Evolutionary conservation across 352 stramenopile genomes (phyloP).

Genomic region (Globisporangium abappressorium): DNA sequence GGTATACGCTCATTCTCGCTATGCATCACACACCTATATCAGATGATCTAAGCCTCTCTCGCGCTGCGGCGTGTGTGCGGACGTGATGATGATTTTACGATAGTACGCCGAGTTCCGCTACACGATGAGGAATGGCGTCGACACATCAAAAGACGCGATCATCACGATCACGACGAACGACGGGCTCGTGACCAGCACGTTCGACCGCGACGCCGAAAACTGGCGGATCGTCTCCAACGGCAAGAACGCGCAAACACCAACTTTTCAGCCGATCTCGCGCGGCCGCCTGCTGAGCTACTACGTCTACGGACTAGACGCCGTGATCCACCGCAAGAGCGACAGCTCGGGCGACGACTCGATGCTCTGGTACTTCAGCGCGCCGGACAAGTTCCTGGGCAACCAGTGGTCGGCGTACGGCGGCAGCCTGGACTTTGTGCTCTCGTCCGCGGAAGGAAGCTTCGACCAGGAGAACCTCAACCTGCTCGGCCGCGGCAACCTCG

Average conservation of each 20-base stretch:
- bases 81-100: background rate
- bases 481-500: slow-evolving; percentile 56
- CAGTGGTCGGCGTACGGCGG: slow-evolving; percentile 88
- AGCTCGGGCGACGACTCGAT: slow-evolving; percentile 59
- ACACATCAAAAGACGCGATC: slow-evolving; percentile 65
- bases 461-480: slow-evolving; percentile 74
- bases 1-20: slow-evolving; percentile 20
- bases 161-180: slow-evolving; percentile 72
- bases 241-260: slow-evolving; percentile 20
- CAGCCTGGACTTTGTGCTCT: slow-evolving; percentile 87
- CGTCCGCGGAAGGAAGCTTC: slow-evolving; percentile 89
- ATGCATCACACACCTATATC: background rate
- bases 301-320: slow-evolving; percentile 76
- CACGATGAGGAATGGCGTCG: slow-evolving; percentile 69
- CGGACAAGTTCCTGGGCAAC: slow-evolving; percentile 86
- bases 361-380: slow-evolving; percentile 88
- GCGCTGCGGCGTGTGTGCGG: background rate
- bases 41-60: background rate
- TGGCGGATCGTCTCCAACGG: slow-evolving; percentile 81
- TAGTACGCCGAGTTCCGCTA: slow-evolving; percentile 89
- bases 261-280: slow-evolving; percentile 62
- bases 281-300: slow-evolving; percentile 85
- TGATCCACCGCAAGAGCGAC: slow-evolving; percentile 64
- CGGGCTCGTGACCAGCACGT: slow-evolving; percentile 80
- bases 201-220: slow-evolving; percentile 70